phyloP scores from a whole-genome alignment of 1,139 yeast species.

The Nakaseomyces kungkrabaensis region DNA sequence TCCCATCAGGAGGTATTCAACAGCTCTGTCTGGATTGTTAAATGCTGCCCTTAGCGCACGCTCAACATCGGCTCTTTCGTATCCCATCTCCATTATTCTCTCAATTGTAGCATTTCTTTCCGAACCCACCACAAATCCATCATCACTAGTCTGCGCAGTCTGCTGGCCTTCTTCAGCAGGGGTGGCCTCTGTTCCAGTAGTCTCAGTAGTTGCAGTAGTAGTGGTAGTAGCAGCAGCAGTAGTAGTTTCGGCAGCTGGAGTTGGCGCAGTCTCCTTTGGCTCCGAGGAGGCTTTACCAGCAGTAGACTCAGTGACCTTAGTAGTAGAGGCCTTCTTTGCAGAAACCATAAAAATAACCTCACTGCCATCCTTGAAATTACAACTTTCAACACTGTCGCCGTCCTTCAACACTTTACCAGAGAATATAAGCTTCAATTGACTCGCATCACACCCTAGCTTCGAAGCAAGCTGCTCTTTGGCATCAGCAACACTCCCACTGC shows the following conservation, averaged over 20 bases:
- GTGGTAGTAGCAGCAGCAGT: conserved; percentile 23
- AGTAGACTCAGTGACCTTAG: conserved; percentile 22
- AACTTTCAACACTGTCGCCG: conserved; percentile 60
- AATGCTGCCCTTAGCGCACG: conserved; percentile 90
- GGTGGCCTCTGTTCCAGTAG: conserved; percentile 24
- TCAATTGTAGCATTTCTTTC: conserved; percentile 38
- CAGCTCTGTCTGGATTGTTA: conserved; percentile 97
- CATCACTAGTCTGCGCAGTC: conserved; percentile 20
- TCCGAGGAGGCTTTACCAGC: conserved; percentile 20
- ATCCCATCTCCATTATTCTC: conserved; percentile 94
- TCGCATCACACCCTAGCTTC: conserved; percentile 57
- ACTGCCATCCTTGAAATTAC: conserved; percentile 79
- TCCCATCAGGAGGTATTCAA: conserved; percentile 84
- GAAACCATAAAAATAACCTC: conserved; percentile 88
- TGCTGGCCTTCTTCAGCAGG: conserved; percentile 25
- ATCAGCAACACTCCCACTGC: conserved; percentile 51
- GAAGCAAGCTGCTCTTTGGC: conserved; percentile 68
- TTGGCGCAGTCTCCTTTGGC: conserved; percentile 22
- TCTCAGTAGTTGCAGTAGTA: not conserved
- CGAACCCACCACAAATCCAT: conserved; percentile 27
- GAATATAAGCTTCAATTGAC: conserved; percentile 80
- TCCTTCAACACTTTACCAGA: conserved; percentile 83
- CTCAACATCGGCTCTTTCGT: conserved; percentile 78
- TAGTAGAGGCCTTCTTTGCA: conserved; percentile 23
- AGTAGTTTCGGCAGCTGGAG: conserved; percentile 21